phyloP scores from a whole-genome alignment of 208 protist genomes.

The Acanthamoeba castellanii region DNA sequence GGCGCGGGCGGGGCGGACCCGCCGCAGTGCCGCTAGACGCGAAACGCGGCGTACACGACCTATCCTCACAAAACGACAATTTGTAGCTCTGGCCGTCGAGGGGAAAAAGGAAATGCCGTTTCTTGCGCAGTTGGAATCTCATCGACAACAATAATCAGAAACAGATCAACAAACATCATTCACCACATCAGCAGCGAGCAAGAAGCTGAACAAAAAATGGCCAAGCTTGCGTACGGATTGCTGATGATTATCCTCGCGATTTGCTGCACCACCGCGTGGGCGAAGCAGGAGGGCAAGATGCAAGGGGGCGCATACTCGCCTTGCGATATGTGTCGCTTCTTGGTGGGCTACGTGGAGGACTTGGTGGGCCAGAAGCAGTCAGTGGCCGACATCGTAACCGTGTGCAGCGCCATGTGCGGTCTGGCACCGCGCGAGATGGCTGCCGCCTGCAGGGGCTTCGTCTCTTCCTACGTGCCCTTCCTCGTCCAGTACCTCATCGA shows the following conservation, averaged over 20 bases:
- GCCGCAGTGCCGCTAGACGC: too few relatives aligned
- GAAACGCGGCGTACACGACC: too few relatives aligned
- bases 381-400: not conserved
- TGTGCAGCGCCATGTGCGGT: slow-evolving; percentile 2
- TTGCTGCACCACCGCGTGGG: not conserved
- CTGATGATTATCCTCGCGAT: not conserved
- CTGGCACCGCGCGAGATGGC: slow-evolving; percentile 25
- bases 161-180: too few relatives aligned
- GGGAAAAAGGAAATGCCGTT: too few relatives aligned
- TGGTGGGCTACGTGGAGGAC: slow-evolving; percentile 32
- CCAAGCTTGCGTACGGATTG: not conserved
- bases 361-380: slow-evolving; percentile 27
- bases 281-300: not conserved
- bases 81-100: too few relatives aligned
- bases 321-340: not conserved
- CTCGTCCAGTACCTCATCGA: slow-evolving; percentile 7
- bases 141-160: too few relatives aligned
- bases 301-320: not conserved
- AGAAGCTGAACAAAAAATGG: not conserved
- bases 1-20: too few relatives aligned
- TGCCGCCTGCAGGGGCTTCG: slow-evolving; percentile 66
- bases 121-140: too few relatives aligned
- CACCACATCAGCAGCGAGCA: not conserved
- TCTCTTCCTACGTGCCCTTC: slow-evolving; percentile 33
- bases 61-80: too few relatives aligned